Conservation (phyloP, 2,329 filamentous ascomycete species). For the Cytospora piceicola region DNA sequence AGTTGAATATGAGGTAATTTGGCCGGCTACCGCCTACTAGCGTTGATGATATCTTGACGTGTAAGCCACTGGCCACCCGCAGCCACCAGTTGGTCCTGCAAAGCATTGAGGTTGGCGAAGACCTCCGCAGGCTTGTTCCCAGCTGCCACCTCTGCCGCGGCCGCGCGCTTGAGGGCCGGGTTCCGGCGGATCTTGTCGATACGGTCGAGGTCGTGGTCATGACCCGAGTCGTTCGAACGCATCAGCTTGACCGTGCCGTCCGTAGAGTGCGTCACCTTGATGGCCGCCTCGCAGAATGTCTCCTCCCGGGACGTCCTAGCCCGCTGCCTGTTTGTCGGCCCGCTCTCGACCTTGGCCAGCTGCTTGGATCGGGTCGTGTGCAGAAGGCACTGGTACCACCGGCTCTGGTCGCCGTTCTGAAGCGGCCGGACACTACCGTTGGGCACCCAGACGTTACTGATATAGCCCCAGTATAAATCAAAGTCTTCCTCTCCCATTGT, state of each 20-base stretch:
- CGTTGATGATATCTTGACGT: background rate
- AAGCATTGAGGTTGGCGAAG: background rate
- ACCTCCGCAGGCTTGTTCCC: background rate
- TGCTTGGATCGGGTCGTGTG: conserved; percentile 2
- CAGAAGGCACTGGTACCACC: background rate
- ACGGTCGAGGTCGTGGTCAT: conserved; percentile 1
- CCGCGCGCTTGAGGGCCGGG: conserved; percentile 2
- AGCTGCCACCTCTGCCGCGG: background rate
- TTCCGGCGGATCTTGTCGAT: conserved; percentile 1
- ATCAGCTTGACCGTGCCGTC: conserved; percentile 1
- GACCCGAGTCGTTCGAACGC: background rate
- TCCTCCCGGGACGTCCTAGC: background rate
- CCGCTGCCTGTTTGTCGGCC: conserved; percentile 1
- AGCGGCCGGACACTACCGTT: background rate
- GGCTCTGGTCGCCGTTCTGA: conserved; percentile 1
- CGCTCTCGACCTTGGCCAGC: background rate
- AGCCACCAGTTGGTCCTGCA: background rate
- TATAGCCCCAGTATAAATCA: background rate
- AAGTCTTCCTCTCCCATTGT: background rate
- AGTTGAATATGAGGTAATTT: background rate
- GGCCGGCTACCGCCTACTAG: background rate
- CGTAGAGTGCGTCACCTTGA: background rate
- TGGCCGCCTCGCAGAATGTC: conserved; percentile 4
- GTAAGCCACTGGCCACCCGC: background rate
- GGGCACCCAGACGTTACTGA: background rate